Conservation (phyloP, 768 basidiomycete species). For the Suillus fuscotomentosus region DNA sequence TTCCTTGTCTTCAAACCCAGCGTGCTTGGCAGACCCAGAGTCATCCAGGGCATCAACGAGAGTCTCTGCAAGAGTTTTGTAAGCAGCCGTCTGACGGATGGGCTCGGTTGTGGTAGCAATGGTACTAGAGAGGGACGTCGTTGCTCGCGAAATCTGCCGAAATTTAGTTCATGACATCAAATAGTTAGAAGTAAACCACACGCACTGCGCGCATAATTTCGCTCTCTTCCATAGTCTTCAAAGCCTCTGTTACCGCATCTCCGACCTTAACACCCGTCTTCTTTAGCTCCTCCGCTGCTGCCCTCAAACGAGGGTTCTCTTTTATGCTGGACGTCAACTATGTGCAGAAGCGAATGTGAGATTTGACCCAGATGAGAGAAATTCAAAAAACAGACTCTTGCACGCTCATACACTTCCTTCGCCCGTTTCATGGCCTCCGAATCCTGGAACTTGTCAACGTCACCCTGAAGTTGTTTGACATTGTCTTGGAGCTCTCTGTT, state of each 20-base stretch:
- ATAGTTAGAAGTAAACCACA: conserved; percentile 9
- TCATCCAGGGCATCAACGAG: conserved; percentile 93
- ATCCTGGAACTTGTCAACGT: conserved; percentile 96
- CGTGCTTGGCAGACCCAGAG: conserved; percentile 89
- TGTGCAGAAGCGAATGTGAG: conserved; percentile 4
- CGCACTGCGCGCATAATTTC: conserved; percentile 84
- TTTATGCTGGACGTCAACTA: conserved; percentile 93
- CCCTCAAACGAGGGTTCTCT: conserved; percentile 89
- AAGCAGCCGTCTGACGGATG: conserved; percentile 94
- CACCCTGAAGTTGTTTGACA: conserved; percentile 95
- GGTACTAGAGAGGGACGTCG: conserved; percentile 80
- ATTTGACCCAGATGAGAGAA: neutral
- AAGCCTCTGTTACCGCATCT: conserved; percentile 90
- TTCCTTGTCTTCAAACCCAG: conserved; percentile 95
- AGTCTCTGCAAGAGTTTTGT: conserved; percentile 87
- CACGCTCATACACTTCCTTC: conserved; percentile 88
- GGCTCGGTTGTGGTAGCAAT: conserved; percentile 92
- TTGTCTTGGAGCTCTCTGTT: conserved; percentile 95
- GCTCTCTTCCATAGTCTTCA: conserved; percentile 93
- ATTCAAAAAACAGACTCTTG: conserved; percentile 63
- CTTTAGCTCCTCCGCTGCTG: conserved; percentile 90
- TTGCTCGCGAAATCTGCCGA: conserved; percentile 77
- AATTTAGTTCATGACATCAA: neutral
- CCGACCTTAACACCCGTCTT: conserved; percentile 88
- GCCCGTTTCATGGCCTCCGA: conserved; percentile 94